These are phyloP conservation scores for Cyberlindnera euphorbiiphila DNA, from an alignment of 805 yeast genomes.

Conservation along the genomic window DNA sequence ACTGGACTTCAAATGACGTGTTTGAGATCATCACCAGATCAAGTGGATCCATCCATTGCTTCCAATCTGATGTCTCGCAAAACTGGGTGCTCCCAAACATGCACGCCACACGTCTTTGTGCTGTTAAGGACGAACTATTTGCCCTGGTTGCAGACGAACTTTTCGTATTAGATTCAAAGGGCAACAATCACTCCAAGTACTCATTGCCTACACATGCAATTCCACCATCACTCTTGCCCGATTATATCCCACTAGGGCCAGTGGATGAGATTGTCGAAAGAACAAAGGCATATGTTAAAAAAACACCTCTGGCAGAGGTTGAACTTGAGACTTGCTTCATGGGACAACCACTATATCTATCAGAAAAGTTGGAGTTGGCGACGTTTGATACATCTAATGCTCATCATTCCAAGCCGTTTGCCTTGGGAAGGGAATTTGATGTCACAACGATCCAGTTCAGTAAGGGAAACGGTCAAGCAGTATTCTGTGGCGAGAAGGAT, in stretches of 20 bases:
- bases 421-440: conserved; percentile 11
- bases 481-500: conserved; percentile 17
- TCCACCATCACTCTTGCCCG: conserved; percentile 25
- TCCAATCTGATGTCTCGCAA: conserved; percentile 30
- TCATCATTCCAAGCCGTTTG: background rate
- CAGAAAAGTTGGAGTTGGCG: conserved; percentile 19
- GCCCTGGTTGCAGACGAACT: conserved; percentile 15
- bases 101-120: conserved; percentile 9
- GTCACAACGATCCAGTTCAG: conserved; percentile 14
- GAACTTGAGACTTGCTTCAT: conserved; percentile 51
- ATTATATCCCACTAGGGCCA: conserved; percentile 20
- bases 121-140: conserved; percentile 7
- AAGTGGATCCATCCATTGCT: conserved; percentile 64
- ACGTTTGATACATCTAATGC: conserved; percentile 2
- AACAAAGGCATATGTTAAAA: conserved; percentile 16
- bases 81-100: conserved; percentile 27
- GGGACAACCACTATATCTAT: conserved; percentile 17
- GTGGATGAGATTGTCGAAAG: conserved; percentile 21
- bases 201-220: conserved; percentile 36
- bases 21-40: conserved; percentile 48
- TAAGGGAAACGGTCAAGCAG: conserved; percentile 18
- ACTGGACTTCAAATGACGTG: conserved; percentile 48
- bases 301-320: conserved; percentile 41
- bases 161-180: conserved; percentile 26
- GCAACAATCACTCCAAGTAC: conserved; percentile 33